These are phyloP conservation scores for Bigelowiella natans DNA, from an alignment of 78 protist species.

Conservation along the genomic window DNA sequence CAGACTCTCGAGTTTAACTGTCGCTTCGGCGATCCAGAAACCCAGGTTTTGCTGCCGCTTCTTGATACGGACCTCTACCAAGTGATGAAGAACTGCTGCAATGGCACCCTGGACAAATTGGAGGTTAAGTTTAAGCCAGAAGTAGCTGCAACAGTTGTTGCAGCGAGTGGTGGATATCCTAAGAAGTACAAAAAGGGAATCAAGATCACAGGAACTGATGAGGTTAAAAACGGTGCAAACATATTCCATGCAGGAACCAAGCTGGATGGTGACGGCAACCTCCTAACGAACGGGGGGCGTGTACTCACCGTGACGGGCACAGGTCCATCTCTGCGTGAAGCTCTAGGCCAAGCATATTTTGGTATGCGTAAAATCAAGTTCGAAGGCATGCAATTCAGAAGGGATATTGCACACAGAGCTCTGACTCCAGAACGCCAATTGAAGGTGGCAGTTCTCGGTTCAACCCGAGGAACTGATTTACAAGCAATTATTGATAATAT, in stretches of 20 bases:
- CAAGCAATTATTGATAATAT: neutral
- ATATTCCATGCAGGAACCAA: neutral
- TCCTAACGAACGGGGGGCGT: neutral
- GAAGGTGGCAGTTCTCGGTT: neutral
- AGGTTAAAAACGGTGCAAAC: neutral
- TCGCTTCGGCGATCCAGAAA: constrained; percentile 78
- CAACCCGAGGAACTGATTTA: neutral
- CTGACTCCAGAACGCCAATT: neutral
- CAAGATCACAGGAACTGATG: neutral
- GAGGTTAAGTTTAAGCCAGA: neutral
- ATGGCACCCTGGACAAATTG: neutral
- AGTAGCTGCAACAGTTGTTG: neutral
- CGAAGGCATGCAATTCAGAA: neutral
- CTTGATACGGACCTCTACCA: neutral
- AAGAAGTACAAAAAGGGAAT: neutral
- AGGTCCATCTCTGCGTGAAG: no score
- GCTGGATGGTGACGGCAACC: neutral
- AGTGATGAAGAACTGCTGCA: neutral
- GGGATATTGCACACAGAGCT: neutral
- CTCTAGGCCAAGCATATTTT: no score
- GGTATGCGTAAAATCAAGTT: neutral
- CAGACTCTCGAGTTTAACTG: constrained; percentile 60
- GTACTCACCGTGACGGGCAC: neutral
- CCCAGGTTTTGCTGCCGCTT: neutral
- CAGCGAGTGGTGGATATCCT: neutral